Evolutionary conservation across 352 stramenopile genomes (phyloP), one percentile per base, ranked within the genome.

Genomic region (Globisporangium okanoganense): DNA sequence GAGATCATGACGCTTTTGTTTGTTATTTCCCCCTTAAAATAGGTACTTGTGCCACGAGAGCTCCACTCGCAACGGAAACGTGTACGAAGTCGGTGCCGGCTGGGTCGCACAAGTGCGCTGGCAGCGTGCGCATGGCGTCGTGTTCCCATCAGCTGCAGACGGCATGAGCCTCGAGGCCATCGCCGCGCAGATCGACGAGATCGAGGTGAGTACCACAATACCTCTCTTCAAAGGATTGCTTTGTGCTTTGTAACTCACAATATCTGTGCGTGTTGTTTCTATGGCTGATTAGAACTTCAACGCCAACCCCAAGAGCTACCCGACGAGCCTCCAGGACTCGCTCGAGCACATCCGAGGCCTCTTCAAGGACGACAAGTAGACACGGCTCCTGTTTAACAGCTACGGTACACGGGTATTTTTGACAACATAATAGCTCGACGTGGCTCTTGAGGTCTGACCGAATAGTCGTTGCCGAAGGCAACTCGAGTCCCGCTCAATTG

Each of bases 41-140:
- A 83, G 79, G 12, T 96, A 92, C 67, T 67, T 96, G 18, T 87
- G 79, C 48, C 88, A 96, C 36, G 88, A 95, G 56, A 88, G 64
- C 52, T 92, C 77, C 60, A 70, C 70, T n/a, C 72, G 77, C 56
- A 87, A 68, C 1, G 87, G 87, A 3, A 79, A 91, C 45, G 71
- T 95, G 43, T 93, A 92, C 62, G 87, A 96, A 61, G 80, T 94
- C 22, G 87, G 82, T 25, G 88, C 78, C 5, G 88, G 87, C 3
- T 95, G 87, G 88, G 73, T 92, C 14, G 75, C 83, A 0, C 67
- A 83, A 57, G 78, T 90, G 35, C 82, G 85, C 35, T 96, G 87
- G 86, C 78, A 95, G 63, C 80, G 85, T 41, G 78, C 76, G 10
- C 69, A 69, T 3, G 87, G 87, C 13, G 70, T 82, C 25, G 69